A percentile compares a stretch with the other conserved stretches of the same genome.
These are phyloP conservation scores for Ophiocordyceps unilateralis DNA, from an alignment of 2,329 filamentous ascomycete genomes.

Conservation along the genomic window DNA sequence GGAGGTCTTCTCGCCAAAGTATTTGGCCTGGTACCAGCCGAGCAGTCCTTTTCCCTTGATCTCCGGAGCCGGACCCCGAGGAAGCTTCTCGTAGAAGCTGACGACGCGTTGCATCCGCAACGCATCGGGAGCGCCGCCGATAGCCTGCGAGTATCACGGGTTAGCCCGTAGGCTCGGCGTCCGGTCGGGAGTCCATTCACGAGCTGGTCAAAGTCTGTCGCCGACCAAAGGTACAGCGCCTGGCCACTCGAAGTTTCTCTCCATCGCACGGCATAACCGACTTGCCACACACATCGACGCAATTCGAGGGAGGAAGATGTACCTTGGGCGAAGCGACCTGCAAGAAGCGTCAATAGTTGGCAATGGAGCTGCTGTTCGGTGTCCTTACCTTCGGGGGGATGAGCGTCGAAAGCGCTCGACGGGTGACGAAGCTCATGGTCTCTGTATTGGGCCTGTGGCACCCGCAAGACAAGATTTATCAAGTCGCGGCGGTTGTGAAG, in stretches of 20 bases:
- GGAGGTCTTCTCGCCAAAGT: slow-evolving; percentile 91
- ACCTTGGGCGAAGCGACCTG: slow-evolving; percentile 74
- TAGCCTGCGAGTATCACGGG: slow-evolving; percentile 42
- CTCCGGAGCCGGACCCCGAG: slow-evolving; percentile 77
- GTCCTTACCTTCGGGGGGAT: slow-evolving; percentile 84
- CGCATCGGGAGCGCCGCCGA: slow-evolving; percentile 89
- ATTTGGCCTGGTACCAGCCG: slow-evolving; percentile 73
- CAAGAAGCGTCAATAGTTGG: not conserved
- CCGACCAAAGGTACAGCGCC: not conserved
- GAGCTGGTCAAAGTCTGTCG: not conserved
- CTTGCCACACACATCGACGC: not conserved
- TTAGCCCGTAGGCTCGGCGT: slow-evolving; percentile 16
- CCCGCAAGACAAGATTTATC: slow-evolving; percentile 7
- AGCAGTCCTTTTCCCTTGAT: slow-evolving; percentile 66
- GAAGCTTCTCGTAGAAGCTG: slow-evolving; percentile 97
- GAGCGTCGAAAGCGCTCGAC: slow-evolving; percentile 89
- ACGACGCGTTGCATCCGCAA: slow-evolving; percentile 96
- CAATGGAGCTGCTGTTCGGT: not conserved
- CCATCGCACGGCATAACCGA: not conserved
- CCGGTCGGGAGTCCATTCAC: slow-evolving; percentile 2
- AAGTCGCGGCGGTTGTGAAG: not conserved
- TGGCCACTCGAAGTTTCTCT: not conserved
- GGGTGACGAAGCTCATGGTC: slow-evolving; percentile 86
- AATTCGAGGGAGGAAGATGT: slow-evolving; percentile 12
- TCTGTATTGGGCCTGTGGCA: slow-evolving; percentile 12